phyloP scores from a whole-genome alignment of 257 asterid species.

The Lithospermum erythrorhizon region DNA sequence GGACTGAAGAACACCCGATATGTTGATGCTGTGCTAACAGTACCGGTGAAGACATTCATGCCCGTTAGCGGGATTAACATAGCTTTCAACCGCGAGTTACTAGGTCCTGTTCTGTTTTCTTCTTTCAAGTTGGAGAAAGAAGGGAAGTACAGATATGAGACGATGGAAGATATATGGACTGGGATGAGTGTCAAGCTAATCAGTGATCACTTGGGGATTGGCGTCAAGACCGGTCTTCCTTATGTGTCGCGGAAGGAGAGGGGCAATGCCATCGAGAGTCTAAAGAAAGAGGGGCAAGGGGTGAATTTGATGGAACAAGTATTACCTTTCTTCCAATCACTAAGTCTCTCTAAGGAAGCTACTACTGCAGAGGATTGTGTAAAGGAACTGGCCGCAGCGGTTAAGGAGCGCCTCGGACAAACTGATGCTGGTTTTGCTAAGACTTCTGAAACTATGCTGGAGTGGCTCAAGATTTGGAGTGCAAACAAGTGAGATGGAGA shows the following conservation, averaged over 20 bases:
- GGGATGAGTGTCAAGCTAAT: conserved; percentile 87
- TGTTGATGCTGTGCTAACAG: conserved; percentile 81
- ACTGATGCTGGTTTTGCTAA: conserved; percentile 41
- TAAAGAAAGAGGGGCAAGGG: conserved; percentile 98
- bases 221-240: conserved; percentile 84
- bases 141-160: conserved; percentile 87
- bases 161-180: conserved; percentile 78
- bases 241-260: conserved; percentile 86
- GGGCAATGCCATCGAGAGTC: conserved; percentile 61
- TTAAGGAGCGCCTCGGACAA: conserved; percentile 47
- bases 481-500: not conserved
- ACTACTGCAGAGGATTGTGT: conserved; percentile 67
- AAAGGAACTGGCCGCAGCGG: conserved; percentile 61
- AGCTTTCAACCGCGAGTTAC: conserved; percentile 51
- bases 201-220: conserved; percentile 66
- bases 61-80: conserved; percentile 83
- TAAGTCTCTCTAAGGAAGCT: conserved; percentile 42
- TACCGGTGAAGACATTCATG: conserved; percentile 56
- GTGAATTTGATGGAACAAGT: conserved; percentile 88
- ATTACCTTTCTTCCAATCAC: conserved; percentile 71
- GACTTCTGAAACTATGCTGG: conserved; percentile 66
- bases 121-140: conserved; percentile 68
- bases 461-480: conserved; percentile 84
- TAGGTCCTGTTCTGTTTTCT: conserved; percentile 76
- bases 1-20: conserved; percentile 49